Evolutionary conservation across 768 basidiomycete genomes (phyloP).

Genomic region (Suillus luteus): DNA sequence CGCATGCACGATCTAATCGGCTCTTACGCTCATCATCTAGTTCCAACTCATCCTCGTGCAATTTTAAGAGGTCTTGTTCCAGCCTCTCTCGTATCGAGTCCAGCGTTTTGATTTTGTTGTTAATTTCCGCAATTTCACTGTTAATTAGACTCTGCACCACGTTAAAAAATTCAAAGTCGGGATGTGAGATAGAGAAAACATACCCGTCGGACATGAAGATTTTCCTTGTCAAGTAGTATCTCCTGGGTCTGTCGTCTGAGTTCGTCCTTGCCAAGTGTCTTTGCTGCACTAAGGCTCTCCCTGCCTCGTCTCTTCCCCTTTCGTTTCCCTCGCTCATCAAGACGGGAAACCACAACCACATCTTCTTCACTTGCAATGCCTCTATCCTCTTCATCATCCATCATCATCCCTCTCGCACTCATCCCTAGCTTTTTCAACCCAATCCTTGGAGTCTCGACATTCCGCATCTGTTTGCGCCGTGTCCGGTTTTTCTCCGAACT

Average conservation of each 20-base stretch:
- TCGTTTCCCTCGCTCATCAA: conserved; percentile 32
- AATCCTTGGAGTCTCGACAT: conserved; percentile 70
- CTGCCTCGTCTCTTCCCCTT: conserved; percentile 52
- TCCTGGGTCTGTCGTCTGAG: conserved; percentile 81
- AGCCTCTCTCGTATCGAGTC: conserved; percentile 79
- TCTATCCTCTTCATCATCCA: conserved; percentile 42
- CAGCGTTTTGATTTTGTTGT: conserved; percentile 84
- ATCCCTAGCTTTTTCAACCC: conserved; percentile 82
- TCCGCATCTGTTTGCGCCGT: conserved; percentile 77
- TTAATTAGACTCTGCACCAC: conserved; percentile 72
- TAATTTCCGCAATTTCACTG: conserved; percentile 86
- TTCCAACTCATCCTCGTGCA: conserved; percentile 95
- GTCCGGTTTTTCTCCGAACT: conserved; percentile 79
- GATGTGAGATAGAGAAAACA: background rate
- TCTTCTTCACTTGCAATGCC: conserved; percentile 78
- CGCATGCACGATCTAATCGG: background rate
- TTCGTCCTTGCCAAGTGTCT: conserved; percentile 82
- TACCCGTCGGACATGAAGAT: conserved; percentile 86
- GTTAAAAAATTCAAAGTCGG: conserved; percentile 15
- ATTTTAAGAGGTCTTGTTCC: conserved; percentile 77
- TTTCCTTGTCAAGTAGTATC: conserved; percentile 90
- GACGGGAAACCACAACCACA: conserved; percentile 59
- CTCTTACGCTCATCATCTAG: conserved; percentile 91
- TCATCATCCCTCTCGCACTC: conserved; percentile 70
- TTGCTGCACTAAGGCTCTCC: conserved; percentile 67